Evolutionary conservation across 1,284 basidiomycete species (phyloP), one percentile per base, ranked within the genome.

Genomic region (Ganoderma leucocontextum): DNA sequence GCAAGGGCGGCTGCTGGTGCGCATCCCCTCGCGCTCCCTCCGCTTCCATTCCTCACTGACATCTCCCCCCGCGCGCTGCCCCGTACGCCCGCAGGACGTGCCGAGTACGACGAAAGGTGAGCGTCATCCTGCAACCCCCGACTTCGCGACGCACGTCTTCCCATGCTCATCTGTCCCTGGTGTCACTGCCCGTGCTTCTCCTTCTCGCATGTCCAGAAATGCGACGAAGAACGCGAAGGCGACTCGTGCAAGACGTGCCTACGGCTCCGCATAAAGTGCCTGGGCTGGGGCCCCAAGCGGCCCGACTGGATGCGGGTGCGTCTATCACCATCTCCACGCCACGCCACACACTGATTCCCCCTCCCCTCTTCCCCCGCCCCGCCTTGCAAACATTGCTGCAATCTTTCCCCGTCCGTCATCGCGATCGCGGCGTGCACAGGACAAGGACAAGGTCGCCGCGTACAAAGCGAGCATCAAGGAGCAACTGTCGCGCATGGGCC

Each of bases 391-490:
- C 35, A 58, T n/a, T 36, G 63, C 63, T 15, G 57, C 58, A 59
- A 65, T 65, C 68, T 22, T 10, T 8, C 42, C 6, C 29, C 33
- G 42, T 33, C 35, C 44, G 67, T 74, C 63, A 75, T 60, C 70
- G 63, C 63, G 53, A 55, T 70, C 55, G 59, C 52, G 33, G 6
- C 62, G 36, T 47, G 44, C 66, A 62, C 77, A 94, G 92, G 92
- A 94, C 78, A 94, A 94, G 79, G 88, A 90, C 73, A 87, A 87
- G n/a, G 91, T 93, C 49, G 91, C 93, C 74, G 85, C 84, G 55
- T 94, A 93, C 84, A 94, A 93, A 78, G 91, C 91, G n/a, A 85
- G 88, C 68, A 94, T 94, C 79, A 94, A 94, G 79, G 87, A 90
- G 55, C 90, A 92, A 76, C 84, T 94, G 65, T 90, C 90, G 60